Evolutionary conservation across 192 early-diverging fungal genomes (phyloP).

Genomic region (Lobosporangium transversale): DNA sequence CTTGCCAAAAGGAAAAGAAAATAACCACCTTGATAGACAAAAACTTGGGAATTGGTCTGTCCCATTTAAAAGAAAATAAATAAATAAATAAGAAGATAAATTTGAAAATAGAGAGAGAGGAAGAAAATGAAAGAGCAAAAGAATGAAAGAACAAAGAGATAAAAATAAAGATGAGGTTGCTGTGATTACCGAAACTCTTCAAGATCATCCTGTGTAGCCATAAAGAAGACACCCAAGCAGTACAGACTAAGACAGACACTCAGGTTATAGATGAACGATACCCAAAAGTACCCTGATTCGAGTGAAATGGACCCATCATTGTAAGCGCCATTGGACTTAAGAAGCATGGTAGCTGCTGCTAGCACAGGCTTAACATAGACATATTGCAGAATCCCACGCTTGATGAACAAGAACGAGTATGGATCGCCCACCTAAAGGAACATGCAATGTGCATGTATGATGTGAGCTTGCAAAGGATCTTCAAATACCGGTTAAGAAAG

Average conservation of each 20-base stretch:
- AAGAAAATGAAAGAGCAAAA: not conserved
- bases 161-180: not conserved
- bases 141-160: not conserved
- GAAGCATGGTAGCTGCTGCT: slow-evolving; percentile 80
- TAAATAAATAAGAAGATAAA: not conserved
- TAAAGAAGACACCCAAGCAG: slow-evolving; percentile 89
- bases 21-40: slow-evolving; percentile 93
- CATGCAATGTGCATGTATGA: not conserved
- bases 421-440: slow-evolving; percentile 79
- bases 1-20: slow-evolving; percentile 96
- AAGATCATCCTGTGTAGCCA: slow-evolving; percentile 79
- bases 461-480: not conserved
- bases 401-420: slow-evolving; percentile 85
- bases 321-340: slow-evolving; percentile 78
- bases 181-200: slow-evolving; percentile 70
- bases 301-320: slow-evolving; percentile 82
- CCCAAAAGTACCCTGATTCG: slow-evolving; percentile 80
- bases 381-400: slow-evolving; percentile 94
- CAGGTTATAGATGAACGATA: slow-evolving; percentile 86
- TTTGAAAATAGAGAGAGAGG: not conserved
- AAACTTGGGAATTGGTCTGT: slow-evolving; percentile 93
- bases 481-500: not conserved
- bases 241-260: slow-evolving; percentile 88
- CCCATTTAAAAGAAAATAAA: too few relatives aligned
- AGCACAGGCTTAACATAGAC: slow-evolving; percentile 88